Base-by-base conservation (phyloP, 2,329 filamentous ascomycete species). In the Furcasterigmium sp. region DNA sequence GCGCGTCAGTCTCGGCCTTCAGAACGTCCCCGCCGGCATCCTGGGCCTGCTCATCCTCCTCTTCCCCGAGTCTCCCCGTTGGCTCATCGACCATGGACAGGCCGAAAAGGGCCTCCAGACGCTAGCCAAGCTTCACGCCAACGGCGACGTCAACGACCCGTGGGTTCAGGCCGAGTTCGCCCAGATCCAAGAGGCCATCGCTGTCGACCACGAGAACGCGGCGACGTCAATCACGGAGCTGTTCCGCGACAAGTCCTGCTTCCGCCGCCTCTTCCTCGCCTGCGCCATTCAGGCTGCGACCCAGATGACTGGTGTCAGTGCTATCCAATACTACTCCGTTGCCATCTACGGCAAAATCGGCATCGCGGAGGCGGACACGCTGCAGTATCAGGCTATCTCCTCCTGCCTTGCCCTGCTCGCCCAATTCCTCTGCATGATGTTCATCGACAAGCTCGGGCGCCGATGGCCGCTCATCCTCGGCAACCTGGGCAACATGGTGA, bases 311-410 rank as follows among this genome's bases (percentile, higher is more conserved):
- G 86, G 85, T 50, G 82, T 85, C 1, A 78, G 73, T 2, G 82
- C 82, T 2, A 88, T 89, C 50, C 85, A 90, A 57, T 90, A 89
- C 62, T 89, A 84, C 62, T 82, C 80, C 0, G 76, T 84, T 15
- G 61, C 56, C 3, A 87, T 87, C 51, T 88, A 85, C 61, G 65
- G 62, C 2, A 76, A 85, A 56, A 86, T 87, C 51, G 84, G 85
- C 21, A 88, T 90, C 51, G 59, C 64, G 0, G 73, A 75, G 18
- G 68, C 78, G 40, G 73, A 85, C 21, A 81, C 86, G 0, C 73
- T 90, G 32, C 79, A 83, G 50, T 89, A 89, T 59, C 85, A 90
- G 59, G 84, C 82, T 43, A 88, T 89, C 55, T 86, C 83, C 47
- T 83, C 76, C 2, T 71, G 87, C 46, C 78, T 89, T 41, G 85